These are phyloP conservation scores for Harringtonia lauricola DNA, from an alignment of 2,329 filamentous ascomycete species.

Conservation along the genomic window DNA sequence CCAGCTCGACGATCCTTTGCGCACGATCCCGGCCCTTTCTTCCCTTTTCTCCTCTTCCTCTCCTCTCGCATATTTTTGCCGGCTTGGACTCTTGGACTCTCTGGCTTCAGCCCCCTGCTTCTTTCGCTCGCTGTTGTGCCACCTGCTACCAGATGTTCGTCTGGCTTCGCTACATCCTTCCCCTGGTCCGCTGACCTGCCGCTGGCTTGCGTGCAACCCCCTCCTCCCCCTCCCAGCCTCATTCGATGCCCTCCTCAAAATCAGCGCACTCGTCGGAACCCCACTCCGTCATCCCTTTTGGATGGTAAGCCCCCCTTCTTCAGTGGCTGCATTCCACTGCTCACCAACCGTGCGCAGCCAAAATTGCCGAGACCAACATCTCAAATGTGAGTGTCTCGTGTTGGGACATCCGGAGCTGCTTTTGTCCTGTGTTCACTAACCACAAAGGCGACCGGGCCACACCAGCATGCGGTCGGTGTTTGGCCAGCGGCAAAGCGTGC, in stretches of 20 bases:
- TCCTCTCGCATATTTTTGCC: no score
- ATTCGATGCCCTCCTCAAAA: constrained; percentile 1
- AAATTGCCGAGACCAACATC: constrained; percentile 34
- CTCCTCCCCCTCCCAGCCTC: background rate
- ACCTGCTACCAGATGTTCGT: no score
- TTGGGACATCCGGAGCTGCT: background rate
- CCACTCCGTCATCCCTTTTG: background rate
- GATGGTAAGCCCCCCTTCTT: background rate
- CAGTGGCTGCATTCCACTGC: no score
- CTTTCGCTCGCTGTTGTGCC: no score
- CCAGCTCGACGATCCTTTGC: no score
- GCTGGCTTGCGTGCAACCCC: background rate
- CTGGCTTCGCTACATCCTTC: no score
- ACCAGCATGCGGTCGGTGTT: constrained; percentile 22
- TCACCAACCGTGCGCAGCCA: constrained; percentile 26
- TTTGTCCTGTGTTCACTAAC: background rate
- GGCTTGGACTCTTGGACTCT: no score
- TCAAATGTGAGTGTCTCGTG: constrained; percentile 27
- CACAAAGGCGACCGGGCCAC: constrained; percentile 24
- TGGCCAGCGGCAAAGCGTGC: constrained; percentile 16
- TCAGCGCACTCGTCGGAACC: background rate
- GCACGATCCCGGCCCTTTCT: no score
- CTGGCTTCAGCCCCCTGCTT: no score
- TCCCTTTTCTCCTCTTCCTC: no score
- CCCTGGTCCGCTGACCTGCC: background rate